phyloP scores from a whole-genome alignment of 192 early-diverging fungal genomes.

The Backusella luteola region DNA sequence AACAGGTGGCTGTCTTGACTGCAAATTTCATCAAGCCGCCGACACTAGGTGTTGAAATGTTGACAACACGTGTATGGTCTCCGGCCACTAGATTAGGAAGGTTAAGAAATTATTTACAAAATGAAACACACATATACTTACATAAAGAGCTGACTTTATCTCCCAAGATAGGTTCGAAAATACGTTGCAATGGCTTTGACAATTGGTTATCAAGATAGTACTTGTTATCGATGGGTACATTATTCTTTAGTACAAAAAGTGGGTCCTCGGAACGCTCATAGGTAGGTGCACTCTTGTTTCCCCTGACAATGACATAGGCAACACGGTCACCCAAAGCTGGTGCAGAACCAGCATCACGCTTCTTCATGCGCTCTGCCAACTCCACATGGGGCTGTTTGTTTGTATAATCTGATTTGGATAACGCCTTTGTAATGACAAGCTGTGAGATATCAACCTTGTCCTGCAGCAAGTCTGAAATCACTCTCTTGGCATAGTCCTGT shows the following conservation, averaged over 20 bases:
- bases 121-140: conserved; percentile 37
- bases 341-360: conserved; percentile 95
- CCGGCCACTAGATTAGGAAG: conserved; percentile 48
- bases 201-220: conserved; percentile 98
- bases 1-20: conserved; percentile 85
- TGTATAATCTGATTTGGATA: conserved; percentile 93
- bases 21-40: conserved; percentile 96
- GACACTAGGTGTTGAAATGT: conserved; percentile 82
- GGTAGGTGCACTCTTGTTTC: conserved; percentile 77
- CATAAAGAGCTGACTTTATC: conserved; percentile 78
- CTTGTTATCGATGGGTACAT: conserved; percentile 94
- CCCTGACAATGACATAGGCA: conserved; percentile 93
- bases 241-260: conserved; percentile 97
- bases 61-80: conserved; percentile 76
- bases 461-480: conserved; percentile 90
- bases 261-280: conserved; percentile 99
- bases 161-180: conserved; percentile 96
- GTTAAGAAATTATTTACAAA: too few species aligned
- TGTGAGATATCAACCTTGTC: conserved; percentile 97
- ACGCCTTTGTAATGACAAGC: conserved; percentile 93
- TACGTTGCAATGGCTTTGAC: conserved; percentile 86
- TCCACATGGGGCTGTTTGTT: conserved; percentile 96
- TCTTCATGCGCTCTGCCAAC: conserved; percentile 94
- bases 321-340: conserved; percentile 96
- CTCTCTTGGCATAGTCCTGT: conserved; percentile 79